These are phyloP conservation scores for Amaranthus cruentus DNA, from an alignment of 148 eudicot species.

Conservation along the genomic window DNA sequence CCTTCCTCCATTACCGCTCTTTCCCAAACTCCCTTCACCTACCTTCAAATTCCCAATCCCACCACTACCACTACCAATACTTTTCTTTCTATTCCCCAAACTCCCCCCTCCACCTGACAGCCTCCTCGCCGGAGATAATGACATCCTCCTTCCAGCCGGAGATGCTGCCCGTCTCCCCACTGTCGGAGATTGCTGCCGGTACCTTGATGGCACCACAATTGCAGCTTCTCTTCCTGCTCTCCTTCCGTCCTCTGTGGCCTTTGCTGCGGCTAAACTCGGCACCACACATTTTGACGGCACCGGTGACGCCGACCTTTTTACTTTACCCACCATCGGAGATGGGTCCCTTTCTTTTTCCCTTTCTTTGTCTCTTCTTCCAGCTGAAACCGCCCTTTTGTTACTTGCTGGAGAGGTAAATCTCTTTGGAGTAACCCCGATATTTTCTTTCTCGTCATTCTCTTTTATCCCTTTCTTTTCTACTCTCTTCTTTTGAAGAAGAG, in stretches of 20 bases:
- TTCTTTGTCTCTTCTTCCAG: constrained; percentile 27
- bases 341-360: constrained; percentile 58
- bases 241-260: constrained; percentile 50
- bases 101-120: constrained; percentile 57
- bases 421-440: constrained; percentile 36
- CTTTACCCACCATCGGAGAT: constrained; percentile 58
- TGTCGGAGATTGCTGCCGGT: constrained; percentile 83
- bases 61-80: constrained; percentile 40
- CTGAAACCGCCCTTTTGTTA: constrained; percentile 1
- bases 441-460: constrained; percentile 21
- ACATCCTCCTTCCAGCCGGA: constrained; percentile 72
- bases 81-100: constrained; percentile 65
- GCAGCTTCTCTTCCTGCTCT: constrained; percentile 60
- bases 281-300: constrained; percentile 89
- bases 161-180: constrained; percentile 55
- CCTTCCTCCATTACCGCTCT: constrained; percentile 35
- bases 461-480: constrained; percentile 9
- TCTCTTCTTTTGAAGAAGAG: constrained; percentile 23
- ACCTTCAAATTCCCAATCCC: constrained; percentile 69
- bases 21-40: constrained; percentile 30
- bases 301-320: constrained; percentile 81
- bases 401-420: constrained; percentile 66
- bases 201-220: constrained; percentile 86
- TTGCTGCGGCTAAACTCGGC: constrained; percentile 69
- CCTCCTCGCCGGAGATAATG: constrained; percentile 83